phyloP scores from a whole-genome alignment of 2,329 filamentous ascomycete genomes.

The Neonectria magnoliae region DNA sequence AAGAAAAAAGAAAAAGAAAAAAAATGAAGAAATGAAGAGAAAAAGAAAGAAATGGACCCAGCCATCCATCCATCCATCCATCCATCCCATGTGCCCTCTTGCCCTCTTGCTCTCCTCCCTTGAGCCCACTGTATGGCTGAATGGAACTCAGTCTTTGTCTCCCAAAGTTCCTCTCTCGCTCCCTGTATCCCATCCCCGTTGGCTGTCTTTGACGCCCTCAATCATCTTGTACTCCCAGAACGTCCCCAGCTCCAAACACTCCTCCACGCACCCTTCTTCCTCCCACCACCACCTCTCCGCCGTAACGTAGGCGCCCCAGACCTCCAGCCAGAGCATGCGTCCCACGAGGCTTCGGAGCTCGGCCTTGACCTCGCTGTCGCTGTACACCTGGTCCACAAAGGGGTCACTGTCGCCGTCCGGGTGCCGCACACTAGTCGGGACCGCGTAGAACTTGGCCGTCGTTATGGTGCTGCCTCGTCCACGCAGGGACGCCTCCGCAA shows the following conservation, averaged over 20 bases:
- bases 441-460: conserved; percentile 60
- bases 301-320: conserved; percentile 65
- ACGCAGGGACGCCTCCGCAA: conserved; percentile 64
- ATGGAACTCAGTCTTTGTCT: neutral
- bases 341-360: conserved; percentile 64
- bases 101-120: neutral
- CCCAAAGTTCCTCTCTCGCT: neutral
- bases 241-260: conserved; percentile 64
- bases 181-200: neutral
- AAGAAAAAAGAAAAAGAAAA: neutral
- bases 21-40: neutral
- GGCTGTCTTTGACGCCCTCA: conserved; percentile 60
- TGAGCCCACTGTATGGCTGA: neutral
- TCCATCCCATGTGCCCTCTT: neutral
- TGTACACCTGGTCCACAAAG: conserved; percentile 30
- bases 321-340: conserved; percentile 68
- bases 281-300: conserved; percentile 71
- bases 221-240: conserved; percentile 69
- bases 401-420: conserved; percentile 37
- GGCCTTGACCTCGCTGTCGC: conserved; percentile 49
- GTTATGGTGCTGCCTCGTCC: conserved; percentile 59
- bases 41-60: neutral
- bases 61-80: neutral
- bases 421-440: conserved; percentile 45
- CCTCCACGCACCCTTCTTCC: conserved; percentile 61